Percentiles rank a stretch among this genome's conserved stretches.
Conservation (phyloP, 805 yeast genomes). For the Ogataea allantospora region DNA sequence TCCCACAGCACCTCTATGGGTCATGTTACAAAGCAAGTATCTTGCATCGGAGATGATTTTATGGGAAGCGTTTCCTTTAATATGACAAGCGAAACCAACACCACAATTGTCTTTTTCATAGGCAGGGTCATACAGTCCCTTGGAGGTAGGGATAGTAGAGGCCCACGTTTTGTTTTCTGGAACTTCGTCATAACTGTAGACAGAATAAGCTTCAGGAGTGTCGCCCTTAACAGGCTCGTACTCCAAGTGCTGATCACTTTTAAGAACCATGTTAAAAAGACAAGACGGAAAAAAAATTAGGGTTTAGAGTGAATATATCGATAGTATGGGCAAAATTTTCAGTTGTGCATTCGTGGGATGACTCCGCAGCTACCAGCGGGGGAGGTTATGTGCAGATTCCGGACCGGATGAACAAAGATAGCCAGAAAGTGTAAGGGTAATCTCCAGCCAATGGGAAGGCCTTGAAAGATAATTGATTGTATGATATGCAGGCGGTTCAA, state of each 20-base stretch:
- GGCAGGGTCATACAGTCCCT: slow-evolving; percentile 93
- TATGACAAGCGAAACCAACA: slow-evolving; percentile 95
- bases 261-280: slow-evolving; percentile 25
- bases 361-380: slow-evolving; percentile 8
- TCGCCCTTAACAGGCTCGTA: slow-evolving; percentile 22
- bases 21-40: slow-evolving; percentile 90
- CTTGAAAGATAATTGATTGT: slow-evolving; percentile 6
- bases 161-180: slow-evolving; percentile 91
- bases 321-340: slow-evolving; percentile 8
- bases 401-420: slow-evolving; percentile 8
- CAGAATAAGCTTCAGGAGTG: slow-evolving; percentile 33
- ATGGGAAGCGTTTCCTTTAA: slow-evolving; percentile 84
- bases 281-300: slow-evolving; percentile 4
- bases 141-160: slow-evolving; percentile 74
- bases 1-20: slow-evolving; percentile 98
- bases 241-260: slow-evolving; percentile 30
- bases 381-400: slow-evolving; percentile 1
- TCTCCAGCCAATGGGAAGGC: slow-evolving; percentile 16
- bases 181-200: slow-evolving; percentile 69
- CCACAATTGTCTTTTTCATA: slow-evolving; percentile 97
- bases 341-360: slow-evolving; percentile 1
- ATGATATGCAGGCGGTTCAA: slow-evolving; percentile 4
- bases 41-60: slow-evolving; percentile 91
- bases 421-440: slow-evolving; percentile 8
- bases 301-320: slow-evolving; percentile 3